A percentile compares a stretch with the other conserved stretches of the same genome.
phyloP scores from a whole-genome alignment of 1,139 yeast species.

The Scheffersomyces segobiensis region DNA sequence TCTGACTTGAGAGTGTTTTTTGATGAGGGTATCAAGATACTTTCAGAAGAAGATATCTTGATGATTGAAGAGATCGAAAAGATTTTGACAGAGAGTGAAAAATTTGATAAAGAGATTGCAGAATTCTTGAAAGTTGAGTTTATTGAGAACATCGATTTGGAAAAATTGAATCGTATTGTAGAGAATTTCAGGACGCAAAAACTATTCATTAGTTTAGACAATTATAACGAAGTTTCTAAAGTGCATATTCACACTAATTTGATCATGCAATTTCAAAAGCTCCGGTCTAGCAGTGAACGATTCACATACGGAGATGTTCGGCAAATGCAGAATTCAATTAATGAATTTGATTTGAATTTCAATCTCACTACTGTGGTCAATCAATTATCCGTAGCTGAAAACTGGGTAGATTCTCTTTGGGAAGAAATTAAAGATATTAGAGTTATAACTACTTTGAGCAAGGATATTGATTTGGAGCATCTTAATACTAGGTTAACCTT shows the following conservation, averaged over 20 bases:
- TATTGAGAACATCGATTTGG: slow-evolving; percentile 26
- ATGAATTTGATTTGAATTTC: slow-evolving; percentile 29
- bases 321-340: slow-evolving; percentile 23
- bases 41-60: slow-evolving; percentile 26
- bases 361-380: slow-evolving; percentile 19
- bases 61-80: slow-evolving; percentile 18
- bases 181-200: slow-evolving; percentile 25
- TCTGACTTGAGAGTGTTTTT: slow-evolving; percentile 37
- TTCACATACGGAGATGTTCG: slow-evolving; percentile 24
- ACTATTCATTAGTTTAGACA: slow-evolving; percentile 27
- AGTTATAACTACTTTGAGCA: slow-evolving; percentile 24
- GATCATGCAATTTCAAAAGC: slow-evolving; percentile 20
- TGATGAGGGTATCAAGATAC: slow-evolving; percentile 39
- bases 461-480: slow-evolving; percentile 15
- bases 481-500: slow-evolving; percentile 21
- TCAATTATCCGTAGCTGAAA: slow-evolving; percentile 28
- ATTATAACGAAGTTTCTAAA: slow-evolving; percentile 29
- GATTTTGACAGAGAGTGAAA: slow-evolving; percentile 32
- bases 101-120: slow-evolving; percentile 27
- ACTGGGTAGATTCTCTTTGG: slow-evolving; percentile 39
- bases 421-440: slow-evolving; percentile 34
- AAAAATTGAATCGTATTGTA: slow-evolving; percentile 22
- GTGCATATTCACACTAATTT: slow-evolving; percentile 25
- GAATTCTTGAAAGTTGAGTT: slow-evolving; percentile 24
- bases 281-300: slow-evolving; percentile 8